Conservation (phyloP, 2,329 filamentous ascomycete species). For the Neocucurbitaria cava region DNA sequence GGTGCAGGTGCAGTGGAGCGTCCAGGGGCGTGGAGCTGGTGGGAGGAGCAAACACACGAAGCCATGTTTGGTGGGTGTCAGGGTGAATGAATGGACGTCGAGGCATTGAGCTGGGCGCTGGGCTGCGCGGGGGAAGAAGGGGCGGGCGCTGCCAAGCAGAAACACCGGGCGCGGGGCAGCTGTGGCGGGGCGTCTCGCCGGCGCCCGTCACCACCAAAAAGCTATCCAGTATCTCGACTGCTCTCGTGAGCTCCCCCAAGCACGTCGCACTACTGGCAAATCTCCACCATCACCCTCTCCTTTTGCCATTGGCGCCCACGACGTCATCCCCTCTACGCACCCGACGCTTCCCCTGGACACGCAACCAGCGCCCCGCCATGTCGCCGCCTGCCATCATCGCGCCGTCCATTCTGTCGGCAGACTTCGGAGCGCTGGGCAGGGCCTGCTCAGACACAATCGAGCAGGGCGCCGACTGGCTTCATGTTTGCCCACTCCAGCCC, state of each 20-base stretch:
- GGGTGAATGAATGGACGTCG: not conserved
- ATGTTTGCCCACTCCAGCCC: conserved; percentile 32
- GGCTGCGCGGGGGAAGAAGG: not conserved
- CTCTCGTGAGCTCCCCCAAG: conserved; percentile 27
- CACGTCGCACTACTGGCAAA: conserved; percentile 26
- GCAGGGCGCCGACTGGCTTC: conserved; percentile 71
- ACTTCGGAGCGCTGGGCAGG: conserved; percentile 87
- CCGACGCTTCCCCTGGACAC: conserved; percentile 14
- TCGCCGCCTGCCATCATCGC: conserved; percentile 91
- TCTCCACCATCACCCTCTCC: conserved; percentile 23
- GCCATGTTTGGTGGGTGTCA: too few relatives aligned
- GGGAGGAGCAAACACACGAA: too few relatives aligned
- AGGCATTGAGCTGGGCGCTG: too few relatives aligned
- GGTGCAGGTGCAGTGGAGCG: too few relatives aligned
- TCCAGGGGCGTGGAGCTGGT: not conserved
- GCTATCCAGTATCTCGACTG: too few relatives aligned
- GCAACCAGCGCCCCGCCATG: conserved; percentile 63
- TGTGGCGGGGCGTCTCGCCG: conserved; percentile 30
- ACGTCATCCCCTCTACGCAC: conserved; percentile 10
- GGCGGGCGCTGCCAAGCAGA: conserved; percentile 22
- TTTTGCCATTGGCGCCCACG: conserved; percentile 24
- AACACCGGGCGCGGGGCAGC: conserved; percentile 26
- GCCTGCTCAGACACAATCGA: conserved; percentile 87
- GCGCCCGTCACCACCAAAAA: conserved; percentile 48
- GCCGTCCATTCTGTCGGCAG: conserved; percentile 95